Percentiles rank a stretch among this genome's conserved stretches.
These are phyloP conservation scores for Choiromyces venosus DNA, from an alignment of 495 filamentous ascomycete genomes.

Conservation along the genomic window DNA sequence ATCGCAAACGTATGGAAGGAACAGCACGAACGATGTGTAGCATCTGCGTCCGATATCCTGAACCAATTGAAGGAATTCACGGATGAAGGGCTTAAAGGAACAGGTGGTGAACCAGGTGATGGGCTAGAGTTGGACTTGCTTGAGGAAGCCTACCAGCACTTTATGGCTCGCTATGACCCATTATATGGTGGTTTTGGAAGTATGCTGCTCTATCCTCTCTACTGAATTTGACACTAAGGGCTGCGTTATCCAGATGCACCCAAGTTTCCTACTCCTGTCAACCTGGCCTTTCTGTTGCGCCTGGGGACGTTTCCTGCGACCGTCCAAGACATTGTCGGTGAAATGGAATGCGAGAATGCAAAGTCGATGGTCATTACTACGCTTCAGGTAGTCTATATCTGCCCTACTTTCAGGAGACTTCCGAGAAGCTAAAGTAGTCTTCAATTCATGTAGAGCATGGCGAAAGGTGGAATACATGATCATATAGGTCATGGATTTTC, in stretches of 20 bases:
- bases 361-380: constrained; percentile 77
- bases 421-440: constrained; percentile 33
- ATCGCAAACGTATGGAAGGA: constrained; percentile 75
- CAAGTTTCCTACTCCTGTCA: constrained; percentile 87
- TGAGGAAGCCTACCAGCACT: constrained; percentile 81
- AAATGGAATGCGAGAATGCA: constrained; percentile 68
- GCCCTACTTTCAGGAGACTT: not conserved
- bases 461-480: constrained; percentile 80
- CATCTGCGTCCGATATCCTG: constrained; percentile 75
- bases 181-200: constrained; percentile 72
- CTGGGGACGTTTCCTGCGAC: constrained; percentile 65
- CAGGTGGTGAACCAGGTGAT: constrained; percentile 53
- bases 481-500: constrained; percentile 90
- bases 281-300: constrained; percentile 75
- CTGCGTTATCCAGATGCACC: constrained; percentile 50
- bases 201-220: constrained; percentile 3
- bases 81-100: constrained; percentile 43
- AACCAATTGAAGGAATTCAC: constrained; percentile 77
- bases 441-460: constrained; percentile 53
- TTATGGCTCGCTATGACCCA: constrained; percentile 69
- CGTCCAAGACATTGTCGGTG: constrained; percentile 79
- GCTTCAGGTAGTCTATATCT: constrained; percentile 45
- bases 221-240: not conserved
- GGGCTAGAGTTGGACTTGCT: constrained; percentile 81
- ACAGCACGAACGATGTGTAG: constrained; percentile 71